Evolutionary conservation across 208 protist genomes (phyloP), one percentile per base, ranked within the genome.

Genomic region (Crithidia brevicula): DNA sequence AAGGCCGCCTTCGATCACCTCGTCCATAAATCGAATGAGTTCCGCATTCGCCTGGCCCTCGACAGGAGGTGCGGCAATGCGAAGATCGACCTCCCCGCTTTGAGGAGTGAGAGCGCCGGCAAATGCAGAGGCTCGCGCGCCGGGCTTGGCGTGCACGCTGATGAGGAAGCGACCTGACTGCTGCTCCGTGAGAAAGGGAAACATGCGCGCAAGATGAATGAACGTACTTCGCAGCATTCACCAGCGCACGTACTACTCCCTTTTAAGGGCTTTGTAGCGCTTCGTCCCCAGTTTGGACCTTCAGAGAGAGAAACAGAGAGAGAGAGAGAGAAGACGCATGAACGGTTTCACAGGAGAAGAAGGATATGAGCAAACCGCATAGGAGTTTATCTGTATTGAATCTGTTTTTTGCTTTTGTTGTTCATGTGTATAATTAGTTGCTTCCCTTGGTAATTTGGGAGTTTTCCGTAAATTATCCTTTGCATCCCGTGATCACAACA

Each of bases 21-120:
- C 72, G 30, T 87, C 77, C 30, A 93, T 58, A 61, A 88, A 96
- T 30, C 83, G 71, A 0, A 90, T 50, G 2, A 96, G 88, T 50
- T 91, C 91, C 38, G 60, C 74, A 63, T 96, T 96, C 2, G 91
- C 91, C 57, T 89, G 79, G 36, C 91, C 91, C 15, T 91, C 88
- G 28, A 90, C 79, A 13, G 91, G 88, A 15, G 85, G 88, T 0
- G 91, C 91, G 4, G 81, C 85, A 16, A 96, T 62, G 38, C 84
- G 75, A 1, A 93, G 62, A 36, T 93, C 85, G 1, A 91, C 58
- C 15, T 79, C 74, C 0, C 58, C 67, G 49, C 77, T 78, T 2
- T 36, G 22, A 0, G 69, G 16, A 0, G 53, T 52, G 20, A 86
- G 72, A 3, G 74, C 72, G 6, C 50, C 60, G 3, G 76, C 79